A percentile compares a stretch with the other conserved stretches of the same genome.
Evolutionary conservation across 805 yeast genomes (phyloP).

Genomic region (Pichia eremophila): DNA sequence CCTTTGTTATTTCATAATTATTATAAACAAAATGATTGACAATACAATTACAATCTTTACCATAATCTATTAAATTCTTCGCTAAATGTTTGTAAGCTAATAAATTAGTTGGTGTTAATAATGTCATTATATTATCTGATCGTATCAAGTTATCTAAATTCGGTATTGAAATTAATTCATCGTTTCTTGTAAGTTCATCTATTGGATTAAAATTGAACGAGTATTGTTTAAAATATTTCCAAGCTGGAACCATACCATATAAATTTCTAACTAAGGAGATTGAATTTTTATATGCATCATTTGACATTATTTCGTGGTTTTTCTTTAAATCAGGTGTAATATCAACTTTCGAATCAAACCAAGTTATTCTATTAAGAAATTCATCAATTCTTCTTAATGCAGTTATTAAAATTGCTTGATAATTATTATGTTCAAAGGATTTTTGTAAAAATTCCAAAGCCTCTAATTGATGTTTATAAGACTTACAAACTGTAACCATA

Average conservation of each 20-base stretch:
- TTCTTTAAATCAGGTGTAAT: slow-evolving; percentile 27
- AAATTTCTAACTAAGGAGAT: slow-evolving; percentile 49
- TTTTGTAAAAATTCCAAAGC: slow-evolving; percentile 35
- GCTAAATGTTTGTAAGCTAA: background rate
- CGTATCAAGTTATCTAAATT: background rate
- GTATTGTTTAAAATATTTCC: slow-evolving; percentile 26
- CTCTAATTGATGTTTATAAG: slow-evolving; percentile 42
- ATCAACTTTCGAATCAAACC: slow-evolving; percentile 31
- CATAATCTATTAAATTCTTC: background rate
- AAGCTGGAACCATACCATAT: slow-evolving; percentile 38
- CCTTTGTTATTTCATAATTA: background rate
- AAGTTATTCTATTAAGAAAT: slow-evolving; percentile 34
- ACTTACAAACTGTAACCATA: slow-evolving; percentile 52
- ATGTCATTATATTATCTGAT: background rate
- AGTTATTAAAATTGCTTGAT: slow-evolving; percentile 33
- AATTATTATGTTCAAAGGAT: slow-evolving; percentile 27
- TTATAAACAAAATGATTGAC: background rate
- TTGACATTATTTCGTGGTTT: slow-evolving; percentile 34
- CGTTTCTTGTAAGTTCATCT: background rate
- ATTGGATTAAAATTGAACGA: background rate
- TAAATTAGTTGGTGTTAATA: background rate
- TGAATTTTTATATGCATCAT: slow-evolving; percentile 38
- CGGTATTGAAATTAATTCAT: background rate
- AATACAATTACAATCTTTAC: background rate
- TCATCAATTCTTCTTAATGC: slow-evolving; percentile 35